phyloP scores from a whole-genome alignment of 2,329 filamentous ascomycete species.

The Lachnellula cervina region DNA sequence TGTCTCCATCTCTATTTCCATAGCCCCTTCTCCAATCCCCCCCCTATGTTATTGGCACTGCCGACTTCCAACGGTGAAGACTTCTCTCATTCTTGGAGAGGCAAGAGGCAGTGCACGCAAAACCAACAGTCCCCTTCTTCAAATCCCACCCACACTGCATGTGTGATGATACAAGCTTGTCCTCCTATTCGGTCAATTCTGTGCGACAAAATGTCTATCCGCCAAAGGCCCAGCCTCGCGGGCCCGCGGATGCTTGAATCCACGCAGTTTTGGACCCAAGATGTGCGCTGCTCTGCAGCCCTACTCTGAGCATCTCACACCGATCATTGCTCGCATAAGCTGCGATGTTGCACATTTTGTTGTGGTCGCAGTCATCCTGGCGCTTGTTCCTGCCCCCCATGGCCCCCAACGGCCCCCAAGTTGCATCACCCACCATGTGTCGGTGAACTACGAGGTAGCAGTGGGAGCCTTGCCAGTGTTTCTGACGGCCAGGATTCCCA shows the following conservation, averaged over 20 bases:
- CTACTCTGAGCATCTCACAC: slow-evolving; percentile 11
- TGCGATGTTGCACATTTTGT: slow-evolving; percentile 3
- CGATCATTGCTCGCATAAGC: slow-evolving; percentile 5
- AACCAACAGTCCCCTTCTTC: neutral
- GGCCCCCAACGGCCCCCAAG: slow-evolving; percentile 1
- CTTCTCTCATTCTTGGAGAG: neutral
- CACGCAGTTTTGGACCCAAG: neutral
- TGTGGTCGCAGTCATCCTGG: slow-evolving; percentile 4
- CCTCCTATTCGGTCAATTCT: neutral
- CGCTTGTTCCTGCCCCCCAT: slow-evolving; percentile 9
- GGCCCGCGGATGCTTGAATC: neutral
- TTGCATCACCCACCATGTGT: neutral
- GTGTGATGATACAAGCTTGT: neutral
- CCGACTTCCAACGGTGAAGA: neutral
- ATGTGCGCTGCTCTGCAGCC: slow-evolving; percentile 1
- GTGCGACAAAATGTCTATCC: neutral
- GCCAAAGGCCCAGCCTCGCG: neutral
- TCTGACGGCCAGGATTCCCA: slow-evolving; percentile 5
- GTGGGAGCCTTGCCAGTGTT: slow-evolving; percentile 4
- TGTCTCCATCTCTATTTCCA: neutral
- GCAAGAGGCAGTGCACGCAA: neutral
- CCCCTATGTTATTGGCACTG: neutral
- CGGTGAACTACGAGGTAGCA: slow-evolving; percentile 6
- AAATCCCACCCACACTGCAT: neutral
- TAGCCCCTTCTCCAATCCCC: neutral